These are phyloP conservation scores for Plasmodium cynomolgi DNA, from an alignment of 169 alveolate species.

Conservation along the genomic window DNA sequence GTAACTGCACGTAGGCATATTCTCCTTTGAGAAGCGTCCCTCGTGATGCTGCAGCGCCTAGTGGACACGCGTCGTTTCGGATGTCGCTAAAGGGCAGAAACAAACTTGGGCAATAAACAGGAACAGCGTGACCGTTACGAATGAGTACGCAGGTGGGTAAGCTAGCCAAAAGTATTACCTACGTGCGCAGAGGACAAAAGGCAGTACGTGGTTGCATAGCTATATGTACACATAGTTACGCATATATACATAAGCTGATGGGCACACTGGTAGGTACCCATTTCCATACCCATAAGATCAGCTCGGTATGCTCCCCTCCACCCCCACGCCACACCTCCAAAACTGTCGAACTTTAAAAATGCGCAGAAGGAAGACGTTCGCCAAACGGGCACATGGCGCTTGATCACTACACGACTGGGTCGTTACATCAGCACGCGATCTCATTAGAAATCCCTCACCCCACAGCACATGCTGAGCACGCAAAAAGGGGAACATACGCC, in stretches of 20 bases:
- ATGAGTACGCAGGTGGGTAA: background rate
- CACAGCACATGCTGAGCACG: background rate
- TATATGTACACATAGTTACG: background rate
- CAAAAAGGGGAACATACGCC: background rate
- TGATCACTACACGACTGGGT: background rate
- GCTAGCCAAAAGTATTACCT: background rate
- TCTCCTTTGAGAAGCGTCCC: background rate
- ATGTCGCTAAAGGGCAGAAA: background rate
- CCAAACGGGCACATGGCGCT: background rate
- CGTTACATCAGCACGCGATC: background rate
- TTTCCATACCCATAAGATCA: background rate
- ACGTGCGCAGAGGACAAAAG: background rate
- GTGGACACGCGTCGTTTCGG: background rate
- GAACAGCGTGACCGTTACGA: background rate
- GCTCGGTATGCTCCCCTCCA: background rate
- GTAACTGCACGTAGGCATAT: background rate
- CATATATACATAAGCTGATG: background rate
- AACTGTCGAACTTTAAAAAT: background rate
- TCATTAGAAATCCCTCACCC: background rate
- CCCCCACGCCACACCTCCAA: background rate
- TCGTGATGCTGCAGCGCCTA: background rate
- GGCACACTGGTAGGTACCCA: background rate
- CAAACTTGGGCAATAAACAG: background rate
- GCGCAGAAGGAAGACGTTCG: background rate
- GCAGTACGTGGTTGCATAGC: background rate